These are phyloP conservation scores for Penicillium salamii DNA, from an alignment of 495 filamentous ascomycete species.

Conservation along the genomic window DNA sequence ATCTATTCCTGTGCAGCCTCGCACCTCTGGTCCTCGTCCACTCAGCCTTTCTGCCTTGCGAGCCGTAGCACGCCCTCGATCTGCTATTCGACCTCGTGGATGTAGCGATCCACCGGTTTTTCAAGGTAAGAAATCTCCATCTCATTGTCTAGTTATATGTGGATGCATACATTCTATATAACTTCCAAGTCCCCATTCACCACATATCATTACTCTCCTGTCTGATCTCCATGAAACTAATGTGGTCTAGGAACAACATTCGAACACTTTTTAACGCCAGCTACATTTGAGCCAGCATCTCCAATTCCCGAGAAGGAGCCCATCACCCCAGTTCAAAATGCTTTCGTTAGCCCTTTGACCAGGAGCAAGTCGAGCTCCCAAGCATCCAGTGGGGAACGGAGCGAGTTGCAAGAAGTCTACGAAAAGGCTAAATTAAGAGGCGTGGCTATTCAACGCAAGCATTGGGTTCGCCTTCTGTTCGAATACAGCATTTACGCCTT, in stretches of 20 bases:
- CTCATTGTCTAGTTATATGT: no score
- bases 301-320: constrained; percentile 14
- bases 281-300: constrained; percentile 1
- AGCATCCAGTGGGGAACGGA: constrained; percentile 4
- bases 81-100: constrained; percentile 9
- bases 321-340: constrained; percentile 16
- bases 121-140: constrained; percentile 16
- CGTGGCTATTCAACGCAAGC: constrained; percentile 28
- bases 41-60: constrained; percentile 16
- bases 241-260: constrained; percentile 4
- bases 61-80: constrained; percentile 7
- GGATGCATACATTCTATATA: no score
- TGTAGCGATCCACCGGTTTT: constrained; percentile 18
- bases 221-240: no score
- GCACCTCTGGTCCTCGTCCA: constrained; percentile 10
- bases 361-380: constrained; percentile 8
- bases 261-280: constrained; percentile 5
- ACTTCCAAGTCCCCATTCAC: no score
- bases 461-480: constrained; percentile 33
- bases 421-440: constrained; percentile 28
- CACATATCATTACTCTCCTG: no score
- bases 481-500: constrained; percentile 34
- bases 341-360: constrained; percentile 8
- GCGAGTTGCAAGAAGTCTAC: constrained; percentile 19
- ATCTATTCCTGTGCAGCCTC: constrained; percentile 4